Base-by-base conservation (phyloP, 306 rosid species). In the Begonia fuchsioides region DNA sequence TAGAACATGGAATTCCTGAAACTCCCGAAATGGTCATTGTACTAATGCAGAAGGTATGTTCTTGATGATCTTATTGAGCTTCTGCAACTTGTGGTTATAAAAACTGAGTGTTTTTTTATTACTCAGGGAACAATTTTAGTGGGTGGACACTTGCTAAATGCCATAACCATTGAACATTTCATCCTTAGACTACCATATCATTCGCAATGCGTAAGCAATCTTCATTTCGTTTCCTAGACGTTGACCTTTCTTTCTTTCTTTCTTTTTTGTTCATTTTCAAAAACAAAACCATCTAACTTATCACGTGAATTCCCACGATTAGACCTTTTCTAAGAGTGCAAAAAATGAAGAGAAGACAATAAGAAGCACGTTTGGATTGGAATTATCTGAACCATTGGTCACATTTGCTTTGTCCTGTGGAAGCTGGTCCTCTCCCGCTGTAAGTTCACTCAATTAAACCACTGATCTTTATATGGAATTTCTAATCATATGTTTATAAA, bases 361-460 rank as follows among this genome's bases (percentile, higher is more conserved):
- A 44, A 85, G 87, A 73, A 81, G 85, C 68, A 63, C 61, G 12
- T 41, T 41, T n/a, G 45, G 45, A n/a, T 10, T 90, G 69, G 98
- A 90, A 73, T 51, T 90, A 51, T 79, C 98, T n/a, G 98, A 90
- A 64, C 95, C 98, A 4, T 63, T 90, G 50, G 94, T 90, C 18
- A 90, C 98, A 51, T 90, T 79, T 62, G 98, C 98, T 38, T 85
- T 90, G 38, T 90, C 94, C 55, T 71, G 87, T 73, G 98, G 98
- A 64, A 90, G 95, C 60, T 85, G 94, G 95, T 90, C 98, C 53
- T 90, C 98, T 61, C 98, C 98, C 38, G 85, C 85, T 54, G 98
- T 90, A 85, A 79, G 95, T 79, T 64, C 6, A 41, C 47, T 44
- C 32, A 41, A 41, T 6, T 8, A 4, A 26, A 26, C 35, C 35